phyloP scores from a whole-genome alignment of 2,329 filamentous ascomycete genomes.

The Eurotiales sp. region DNA sequence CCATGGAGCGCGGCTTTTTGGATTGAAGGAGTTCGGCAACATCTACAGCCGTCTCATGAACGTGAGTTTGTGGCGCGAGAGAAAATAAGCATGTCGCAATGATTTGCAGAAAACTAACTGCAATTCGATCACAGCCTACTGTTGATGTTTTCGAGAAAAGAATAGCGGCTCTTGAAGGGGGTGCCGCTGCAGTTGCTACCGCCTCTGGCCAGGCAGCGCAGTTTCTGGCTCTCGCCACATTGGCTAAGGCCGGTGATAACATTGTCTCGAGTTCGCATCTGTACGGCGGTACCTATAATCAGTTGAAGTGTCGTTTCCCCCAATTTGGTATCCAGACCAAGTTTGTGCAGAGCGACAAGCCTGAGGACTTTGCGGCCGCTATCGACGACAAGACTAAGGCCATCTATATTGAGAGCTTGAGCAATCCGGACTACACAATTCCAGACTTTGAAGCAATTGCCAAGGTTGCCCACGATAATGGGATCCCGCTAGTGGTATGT shows the following conservation, averaged over 20 bases:
- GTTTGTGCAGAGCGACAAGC: too few species aligned
- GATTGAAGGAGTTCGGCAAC: constrained; percentile 94
- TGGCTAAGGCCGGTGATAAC: constrained; percentile 77
- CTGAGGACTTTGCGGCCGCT: too few species aligned
- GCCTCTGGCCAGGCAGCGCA: constrained; percentile 75
- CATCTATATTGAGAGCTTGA: constrained; percentile 80
- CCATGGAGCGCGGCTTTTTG: constrained; percentile 90
- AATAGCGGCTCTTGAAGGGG: constrained; percentile 37
- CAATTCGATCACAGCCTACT: too few species aligned
- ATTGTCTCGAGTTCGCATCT: too few species aligned
- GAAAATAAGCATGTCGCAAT: too few species aligned
- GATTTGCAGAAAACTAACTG: too few species aligned
- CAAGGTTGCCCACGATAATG: constrained; percentile 65
- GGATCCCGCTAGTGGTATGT: constrained; percentile 58
- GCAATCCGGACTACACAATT: constrained; percentile 83
- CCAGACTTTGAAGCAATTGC: constrained; percentile 79
- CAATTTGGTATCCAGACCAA: too few species aligned
- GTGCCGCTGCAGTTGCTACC: constrained; percentile 65
- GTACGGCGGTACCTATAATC: too few species aligned
- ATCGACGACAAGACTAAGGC: constrained; percentile 89
- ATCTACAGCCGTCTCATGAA: constrained; percentile 98
- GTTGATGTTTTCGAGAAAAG: constrained; percentile 35
- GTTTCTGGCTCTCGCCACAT: constrained; percentile 73
- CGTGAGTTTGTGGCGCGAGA: too few species aligned
- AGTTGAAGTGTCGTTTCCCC: too few species aligned